Percentiles rank a stretch among this genome's conserved stretches.
Conservation (phyloP, 345 rosid genomes). For the Salix viminalis region DNA sequence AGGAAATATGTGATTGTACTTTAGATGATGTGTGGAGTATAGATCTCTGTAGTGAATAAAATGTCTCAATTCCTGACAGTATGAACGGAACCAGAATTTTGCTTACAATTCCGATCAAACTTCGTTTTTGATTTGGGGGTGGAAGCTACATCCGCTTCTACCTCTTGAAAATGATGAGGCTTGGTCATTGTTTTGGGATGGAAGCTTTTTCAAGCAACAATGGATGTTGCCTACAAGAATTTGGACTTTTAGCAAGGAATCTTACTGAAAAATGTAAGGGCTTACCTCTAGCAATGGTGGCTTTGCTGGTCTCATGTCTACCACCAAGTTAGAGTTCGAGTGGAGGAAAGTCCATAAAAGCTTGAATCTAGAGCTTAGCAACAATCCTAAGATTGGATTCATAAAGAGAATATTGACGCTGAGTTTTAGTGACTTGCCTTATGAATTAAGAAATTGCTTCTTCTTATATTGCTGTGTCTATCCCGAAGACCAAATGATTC, state of each 20-base stretch:
- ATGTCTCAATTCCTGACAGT: constrained; percentile 27
- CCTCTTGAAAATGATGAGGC: constrained; percentile 23
- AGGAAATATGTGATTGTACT: constrained; percentile 30
- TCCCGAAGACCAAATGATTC: constrained; percentile 27
- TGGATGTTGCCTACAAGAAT: constrained; percentile 4
- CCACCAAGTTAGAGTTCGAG: constrained; percentile 22
- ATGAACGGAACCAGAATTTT: constrained; percentile 29
- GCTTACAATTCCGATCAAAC: constrained; percentile 17
- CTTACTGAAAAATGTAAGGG: constrained; percentile 30
- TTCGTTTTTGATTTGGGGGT: constrained; percentile 18
- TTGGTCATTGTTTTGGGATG: constrained; percentile 38
- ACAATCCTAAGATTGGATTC: constrained; percentile 8
- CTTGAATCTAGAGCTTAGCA: constrained; percentile 15
- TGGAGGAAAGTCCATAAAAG: constrained; percentile 22
- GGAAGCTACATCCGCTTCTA: constrained; percentile 23
- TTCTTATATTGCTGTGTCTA: constrained; percentile 32
- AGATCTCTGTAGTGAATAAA: constrained; percentile 31
- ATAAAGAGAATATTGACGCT: constrained; percentile 8
- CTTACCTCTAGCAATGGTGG: constrained; percentile 38
- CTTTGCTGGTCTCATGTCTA: constrained; percentile 39
- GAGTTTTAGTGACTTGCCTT: constrained; percentile 21
- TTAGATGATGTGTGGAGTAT: constrained; percentile 30
- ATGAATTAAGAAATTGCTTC: constrained; percentile 27
- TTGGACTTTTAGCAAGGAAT: constrained; percentile 13
- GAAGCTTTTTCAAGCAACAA: constrained; percentile 27